Evolutionary conservation across 768 basidiomycete genomes (phyloP).

Genomic region (Dioszegia hungarica): DNA sequence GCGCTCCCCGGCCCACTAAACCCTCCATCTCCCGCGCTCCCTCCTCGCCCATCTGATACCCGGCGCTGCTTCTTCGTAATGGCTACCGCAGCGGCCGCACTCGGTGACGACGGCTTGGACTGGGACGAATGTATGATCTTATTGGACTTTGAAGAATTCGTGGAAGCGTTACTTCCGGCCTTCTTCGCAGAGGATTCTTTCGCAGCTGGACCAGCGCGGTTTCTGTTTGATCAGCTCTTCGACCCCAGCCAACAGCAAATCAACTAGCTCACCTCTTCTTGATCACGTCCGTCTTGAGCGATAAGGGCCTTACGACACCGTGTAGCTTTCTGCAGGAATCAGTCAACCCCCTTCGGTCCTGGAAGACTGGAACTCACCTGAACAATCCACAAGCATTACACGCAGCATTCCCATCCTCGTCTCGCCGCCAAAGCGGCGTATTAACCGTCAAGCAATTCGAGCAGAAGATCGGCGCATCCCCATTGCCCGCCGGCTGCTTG

Average conservation of each 20-base stretch:
- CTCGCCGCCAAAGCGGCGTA: conserved; percentile 59
- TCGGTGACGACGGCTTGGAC: conserved; percentile 9
- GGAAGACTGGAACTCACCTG: conserved; percentile 60
- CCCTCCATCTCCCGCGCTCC: not conserved
- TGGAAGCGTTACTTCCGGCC: not conserved
- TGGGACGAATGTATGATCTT: not conserved
- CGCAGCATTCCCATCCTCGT: conserved; percentile 52
- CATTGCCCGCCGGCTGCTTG: conserved; percentile 14
- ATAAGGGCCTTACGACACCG: conserved; percentile 86
- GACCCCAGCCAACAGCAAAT: not conserved
- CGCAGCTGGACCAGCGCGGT: conserved; percentile 15
- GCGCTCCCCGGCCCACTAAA: not conserved
- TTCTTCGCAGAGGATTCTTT: conserved; percentile 10
- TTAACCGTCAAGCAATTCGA: conserved; percentile 95
- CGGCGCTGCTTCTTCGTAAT: conserved; percentile 7
- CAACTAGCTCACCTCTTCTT: conserved; percentile 61
- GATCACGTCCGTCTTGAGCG: conserved; percentile 93
- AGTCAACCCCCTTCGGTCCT: not conserved
- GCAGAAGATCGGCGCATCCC: conserved; percentile 68
- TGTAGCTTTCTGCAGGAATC: conserved; percentile 74
- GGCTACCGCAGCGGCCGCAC: not conserved
- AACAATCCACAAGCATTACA: conserved; percentile 82
- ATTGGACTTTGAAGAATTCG: not conserved
- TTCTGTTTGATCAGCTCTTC: conserved; percentile 3
- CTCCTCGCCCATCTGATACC: conserved; percentile 5